Evolutionary conservation across 2,329 filamentous ascomycete species (phyloP), one percentile per base, ranked within the genome.

Genomic region (Blastomyces silverae): DNA sequence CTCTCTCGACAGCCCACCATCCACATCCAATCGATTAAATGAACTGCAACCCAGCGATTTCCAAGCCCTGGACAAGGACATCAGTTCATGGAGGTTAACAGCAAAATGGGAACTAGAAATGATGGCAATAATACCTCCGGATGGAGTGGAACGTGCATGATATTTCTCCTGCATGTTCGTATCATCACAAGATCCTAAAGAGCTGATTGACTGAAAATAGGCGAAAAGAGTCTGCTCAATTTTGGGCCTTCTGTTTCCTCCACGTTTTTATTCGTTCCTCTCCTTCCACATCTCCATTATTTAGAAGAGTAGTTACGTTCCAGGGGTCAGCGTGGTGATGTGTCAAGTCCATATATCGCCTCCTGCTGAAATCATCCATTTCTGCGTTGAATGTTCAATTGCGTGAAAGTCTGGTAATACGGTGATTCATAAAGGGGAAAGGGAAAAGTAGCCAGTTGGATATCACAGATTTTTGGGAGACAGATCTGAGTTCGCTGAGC

Each of bases 121-220:
- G 39, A 44, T 44, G 20, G 13, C 39, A 48, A 48, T 28, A 48
- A 48, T 28, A 15, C 13, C n/a, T 28, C 37, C 5, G 46, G 7
- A 31, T 22, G 37, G 22, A 60, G 39, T 31, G 5, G 39, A 60
- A 46, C 57, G 17, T 60, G 57, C 57, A 60, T 20, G 22, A n/a
- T 28, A 10, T 20, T 31, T 46, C 17, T 46, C 3, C 15, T 46
- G 22, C 42, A 46, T 46, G 22, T 13, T 60, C 22, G 25, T 44
- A 44, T 25, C 44, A 17, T 60, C 37, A 60, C 42, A 11, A 34
- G 8, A 31, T 7, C 57, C 22, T n/a, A 31, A 60, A 60, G 37
- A 25, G 37, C 39, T 60, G 57, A 60, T 60, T 60, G 57, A 60
- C 25, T 48, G 37, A 58, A 60, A 59, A 60, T 46, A 60, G n/a